Percentiles rank a stretch among this genome's conserved stretches.
These are phyloP conservation scores for Fusarium pseudoanthophilum DNA, from an alignment of 2,329 filamentous ascomycete species.

Conservation along the genomic window DNA sequence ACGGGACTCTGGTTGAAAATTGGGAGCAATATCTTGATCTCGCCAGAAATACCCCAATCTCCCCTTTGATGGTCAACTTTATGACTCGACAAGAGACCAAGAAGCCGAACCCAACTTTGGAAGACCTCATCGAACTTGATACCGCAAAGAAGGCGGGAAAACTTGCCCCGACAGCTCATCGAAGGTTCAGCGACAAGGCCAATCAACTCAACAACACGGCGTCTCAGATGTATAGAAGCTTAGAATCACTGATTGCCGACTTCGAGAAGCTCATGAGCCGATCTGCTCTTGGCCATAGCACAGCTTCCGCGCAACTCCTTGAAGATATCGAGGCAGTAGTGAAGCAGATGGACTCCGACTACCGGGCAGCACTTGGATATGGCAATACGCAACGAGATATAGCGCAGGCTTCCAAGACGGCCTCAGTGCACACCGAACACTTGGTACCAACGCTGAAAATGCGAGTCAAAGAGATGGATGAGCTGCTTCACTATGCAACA, in stretches of 20 bases:
- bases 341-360: constrained; percentile 88
- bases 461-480: constrained; percentile 69
- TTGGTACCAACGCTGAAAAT: constrained; percentile 68
- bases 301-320: constrained; percentile 75
- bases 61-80: constrained; percentile 72
- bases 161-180: constrained; percentile 67
- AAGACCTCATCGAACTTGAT: constrained; percentile 80
- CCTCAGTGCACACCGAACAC: constrained; percentile 71
- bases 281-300: constrained; percentile 65
- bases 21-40: constrained; percentile 77
- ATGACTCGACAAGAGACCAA: constrained; percentile 63
- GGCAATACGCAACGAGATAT: constrained; percentile 70
- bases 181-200: constrained; percentile 69
- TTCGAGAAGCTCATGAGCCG: constrained; percentile 69
- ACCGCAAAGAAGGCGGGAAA: constrained; percentile 78
- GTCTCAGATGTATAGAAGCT: constrained; percentile 68
- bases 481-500: constrained; percentile 67
- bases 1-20: constrained; percentile 68
- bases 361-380: constrained; percentile 78
- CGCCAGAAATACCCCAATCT: constrained; percentile 72
- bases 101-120: constrained; percentile 68
- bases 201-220: constrained; percentile 70
- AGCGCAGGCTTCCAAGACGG: constrained; percentile 71
- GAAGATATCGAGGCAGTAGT: constrained; percentile 88
- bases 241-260: constrained; percentile 69